Evolutionary conservation across 768 basidiomycete genomes (phyloP).

Genomic region (Rhizopogon vulgaris): DNA sequence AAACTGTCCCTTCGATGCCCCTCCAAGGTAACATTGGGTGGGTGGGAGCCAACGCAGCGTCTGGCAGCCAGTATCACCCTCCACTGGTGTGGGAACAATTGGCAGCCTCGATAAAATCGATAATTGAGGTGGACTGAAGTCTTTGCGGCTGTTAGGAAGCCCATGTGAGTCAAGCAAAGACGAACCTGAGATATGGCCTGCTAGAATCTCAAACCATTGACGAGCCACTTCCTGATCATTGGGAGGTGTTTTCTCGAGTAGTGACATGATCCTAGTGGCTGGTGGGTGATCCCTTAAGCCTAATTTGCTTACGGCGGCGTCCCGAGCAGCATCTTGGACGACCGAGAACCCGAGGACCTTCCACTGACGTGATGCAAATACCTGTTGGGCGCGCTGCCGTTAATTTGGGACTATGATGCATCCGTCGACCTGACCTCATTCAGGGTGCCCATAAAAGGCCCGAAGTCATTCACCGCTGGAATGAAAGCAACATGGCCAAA

Average conservation of each 20-base stretch:
- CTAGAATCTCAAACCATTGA: slow-evolving; percentile 63
- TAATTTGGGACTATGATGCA: neutral
- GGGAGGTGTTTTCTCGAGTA: slow-evolving; percentile 59
- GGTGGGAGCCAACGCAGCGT: slow-evolving; percentile 48
- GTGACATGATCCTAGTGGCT: slow-evolving; percentile 46
- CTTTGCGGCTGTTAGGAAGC: slow-evolving; percentile 27
- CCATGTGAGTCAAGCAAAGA: slow-evolving; percentile 5
- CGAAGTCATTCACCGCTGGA: slow-evolving; percentile 56
- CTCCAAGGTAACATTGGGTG: slow-evolving; percentile 63
- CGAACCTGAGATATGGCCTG: slow-evolving; percentile 56
- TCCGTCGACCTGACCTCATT: slow-evolving; percentile 45
- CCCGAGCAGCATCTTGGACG: slow-evolving; percentile 45
- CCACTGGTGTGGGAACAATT: slow-evolving; percentile 58
- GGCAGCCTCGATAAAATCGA: slow-evolving; percentile 46
- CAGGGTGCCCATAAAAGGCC: slow-evolving; percentile 52
- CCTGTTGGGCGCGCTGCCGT: slow-evolving; percentile 33
- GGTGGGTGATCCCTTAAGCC: slow-evolving; percentile 68
- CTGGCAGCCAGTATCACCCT: slow-evolving; percentile 21
- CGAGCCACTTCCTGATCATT: slow-evolving; percentile 46
- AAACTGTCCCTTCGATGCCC: slow-evolving; percentile 46
- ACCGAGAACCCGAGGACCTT: slow-evolving; percentile 71
- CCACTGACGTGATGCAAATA: slow-evolving; percentile 65
- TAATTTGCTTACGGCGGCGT: slow-evolving; percentile 55
- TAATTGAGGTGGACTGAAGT: slow-evolving; percentile 53
- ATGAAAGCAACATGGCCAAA: slow-evolving; percentile 68